A percentile compares a stretch with the other conserved stretches of the same genome.
These are phyloP conservation scores for Plasmopara viticola DNA, from an alignment of 352 stramenopile genomes.

Conservation along the genomic window DNA sequence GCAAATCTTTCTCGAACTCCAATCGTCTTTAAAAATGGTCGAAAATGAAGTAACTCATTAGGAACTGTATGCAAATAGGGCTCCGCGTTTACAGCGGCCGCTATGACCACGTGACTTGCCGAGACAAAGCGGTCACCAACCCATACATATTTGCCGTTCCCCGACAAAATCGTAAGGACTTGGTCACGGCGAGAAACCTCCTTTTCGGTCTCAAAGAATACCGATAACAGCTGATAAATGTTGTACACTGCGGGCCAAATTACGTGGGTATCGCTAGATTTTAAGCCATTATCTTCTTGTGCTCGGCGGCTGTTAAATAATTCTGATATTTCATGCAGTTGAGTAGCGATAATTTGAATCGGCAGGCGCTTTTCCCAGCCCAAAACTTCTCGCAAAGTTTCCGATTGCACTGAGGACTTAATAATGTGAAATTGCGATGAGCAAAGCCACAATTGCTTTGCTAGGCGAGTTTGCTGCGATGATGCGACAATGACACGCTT, in stretches of 20 bases:
- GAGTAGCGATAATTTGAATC: constrained; percentile 35
- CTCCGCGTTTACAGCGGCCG: constrained; percentile 46
- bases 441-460: constrained; percentile 48
- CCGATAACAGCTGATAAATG: constrained; percentile 50
- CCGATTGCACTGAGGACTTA: constrained; percentile 34
- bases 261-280: constrained; percentile 24
- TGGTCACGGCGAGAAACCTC: constrained; percentile 8
- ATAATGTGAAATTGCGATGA: constrained; percentile 65
- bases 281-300: constrained; percentile 2
- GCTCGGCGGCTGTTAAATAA: constrained; percentile 19
- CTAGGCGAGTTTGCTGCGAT: constrained; percentile 31
- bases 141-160: constrained; percentile 51
- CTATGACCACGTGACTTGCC: constrained; percentile 43
- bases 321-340: constrained; percentile 46
- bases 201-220: constrained; percentile 48
- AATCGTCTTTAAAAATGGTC: constrained; percentile 51
- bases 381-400: constrained; percentile 33
- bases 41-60: constrained; percentile 58
- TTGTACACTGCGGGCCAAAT: constrained; percentile 52
- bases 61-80: constrained; percentile 59
- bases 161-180: constrained; percentile 34
- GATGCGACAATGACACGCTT: constrained; percentile 39
- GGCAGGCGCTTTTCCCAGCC: constrained; percentile 37
- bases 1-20: constrained; percentile 56
- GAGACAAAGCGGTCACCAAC: constrained; percentile 52